Percentiles rank a stretch among this genome's conserved stretches.
Conservation (phyloP, 768 basidiomycete species). For the Suillus cothurnatus region DNA sequence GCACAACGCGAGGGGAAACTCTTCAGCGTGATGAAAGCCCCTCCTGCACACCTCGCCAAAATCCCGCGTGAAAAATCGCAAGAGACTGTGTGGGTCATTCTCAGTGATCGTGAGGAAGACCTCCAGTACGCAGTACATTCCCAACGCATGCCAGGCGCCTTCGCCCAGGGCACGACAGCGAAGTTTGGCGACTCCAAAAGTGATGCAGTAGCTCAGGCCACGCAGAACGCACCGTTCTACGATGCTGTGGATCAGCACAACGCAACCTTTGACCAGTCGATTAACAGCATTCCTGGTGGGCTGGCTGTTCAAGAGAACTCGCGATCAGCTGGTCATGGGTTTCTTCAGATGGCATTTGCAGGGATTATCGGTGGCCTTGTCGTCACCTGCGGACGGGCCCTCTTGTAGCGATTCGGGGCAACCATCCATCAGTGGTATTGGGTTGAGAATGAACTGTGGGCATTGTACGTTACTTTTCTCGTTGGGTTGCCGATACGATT, state of each 20-base stretch:
- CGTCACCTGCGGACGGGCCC: slow-evolving; percentile 32
- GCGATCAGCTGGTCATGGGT: slow-evolving; percentile 14
- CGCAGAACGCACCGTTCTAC: background rate
- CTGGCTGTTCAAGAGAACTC: background rate
- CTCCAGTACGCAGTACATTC: slow-evolving; percentile 34
- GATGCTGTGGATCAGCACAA: background rate
- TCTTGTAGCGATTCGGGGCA: slow-evolving; percentile 32
- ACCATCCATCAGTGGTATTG: background rate
- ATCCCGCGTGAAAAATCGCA: slow-evolving; percentile 20
- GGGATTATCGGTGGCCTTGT: slow-evolving; percentile 34
- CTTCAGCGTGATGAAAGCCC: slow-evolving; percentile 29
- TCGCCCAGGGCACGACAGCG: slow-evolving; percentile 1
- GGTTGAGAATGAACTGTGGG: slow-evolving; percentile 1
- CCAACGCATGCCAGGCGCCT: slow-evolving; percentile 36
- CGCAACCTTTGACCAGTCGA: slow-evolving; percentile 13
- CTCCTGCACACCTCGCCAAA: slow-evolving; percentile 25
- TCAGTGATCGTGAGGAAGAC: slow-evolving; percentile 36
- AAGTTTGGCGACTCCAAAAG: slow-evolving; percentile 20
- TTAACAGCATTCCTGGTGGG: slow-evolving; percentile 1
- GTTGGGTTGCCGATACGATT: background rate
- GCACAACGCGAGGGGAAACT: slow-evolving; percentile 36
- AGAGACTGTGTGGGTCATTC: slow-evolving; percentile 33
- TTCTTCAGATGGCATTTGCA: slow-evolving; percentile 36
- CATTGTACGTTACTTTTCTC: slow-evolving; percentile 4
- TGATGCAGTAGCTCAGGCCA: background rate